phyloP scores from a whole-genome alignment of 2,329 filamentous ascomycete species.

The Aspergillus niger region DNA sequence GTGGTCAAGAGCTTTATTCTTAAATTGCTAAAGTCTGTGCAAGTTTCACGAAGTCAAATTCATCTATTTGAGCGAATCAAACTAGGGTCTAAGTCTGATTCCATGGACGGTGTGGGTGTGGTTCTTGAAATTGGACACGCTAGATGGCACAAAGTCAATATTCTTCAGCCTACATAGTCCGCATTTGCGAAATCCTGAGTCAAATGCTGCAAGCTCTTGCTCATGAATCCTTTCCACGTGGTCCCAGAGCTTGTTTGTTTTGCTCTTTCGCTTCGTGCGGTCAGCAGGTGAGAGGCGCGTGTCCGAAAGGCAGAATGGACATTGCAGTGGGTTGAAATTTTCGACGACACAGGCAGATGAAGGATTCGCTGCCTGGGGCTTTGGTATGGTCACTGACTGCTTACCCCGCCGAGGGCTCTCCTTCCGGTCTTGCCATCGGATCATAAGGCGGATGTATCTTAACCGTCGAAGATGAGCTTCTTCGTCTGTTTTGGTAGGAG shows the following conservation, averaged over 20 bases:
- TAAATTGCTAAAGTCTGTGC: neutral
- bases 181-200: constrained; percentile 2
- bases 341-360: neutral
- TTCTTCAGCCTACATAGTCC: constrained; percentile 11
- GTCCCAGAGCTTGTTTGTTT: constrained; percentile 22
- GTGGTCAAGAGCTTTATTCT: neutral
- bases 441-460: constrained; percentile 12
- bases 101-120: constrained; percentile 16
- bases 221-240: constrained; percentile 20
- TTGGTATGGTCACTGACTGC: neutral
- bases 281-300: constrained; percentile 6
- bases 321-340: constrained; percentile 16
- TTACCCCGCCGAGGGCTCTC: constrained; percentile 12
- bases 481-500: constrained; percentile 7
- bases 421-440: constrained; percentile 16
- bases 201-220: constrained; percentile 18
- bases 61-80: neutral
- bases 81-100: constrained; percentile 9
- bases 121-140: constrained; percentile 11
- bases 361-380: neutral
- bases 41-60: neutral
- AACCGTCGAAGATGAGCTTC: constrained; percentile 6
- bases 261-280: constrained; percentile 15
- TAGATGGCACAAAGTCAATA: constrained; percentile 10
- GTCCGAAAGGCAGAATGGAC: constrained; percentile 18